These are phyloP conservation scores for Lepiota venenata DNA, from an alignment of 768 basidiomycete genomes.

Conservation along the genomic window DNA sequence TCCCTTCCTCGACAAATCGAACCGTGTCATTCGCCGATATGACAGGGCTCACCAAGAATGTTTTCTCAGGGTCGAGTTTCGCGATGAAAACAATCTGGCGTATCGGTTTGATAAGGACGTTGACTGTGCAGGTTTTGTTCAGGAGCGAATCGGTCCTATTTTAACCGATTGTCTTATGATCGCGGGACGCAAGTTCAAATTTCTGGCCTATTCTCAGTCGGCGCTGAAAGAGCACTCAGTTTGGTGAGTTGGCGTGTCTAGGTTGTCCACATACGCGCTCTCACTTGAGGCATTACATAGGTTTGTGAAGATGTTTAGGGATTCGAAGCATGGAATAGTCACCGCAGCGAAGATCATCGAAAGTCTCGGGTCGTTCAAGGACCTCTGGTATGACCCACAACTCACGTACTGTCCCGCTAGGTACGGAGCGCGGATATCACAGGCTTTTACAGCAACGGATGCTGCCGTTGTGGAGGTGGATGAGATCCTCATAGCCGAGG, in stretches of 20 bases:
- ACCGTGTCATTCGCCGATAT: constrained; percentile 57
- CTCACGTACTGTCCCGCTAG: constrained; percentile 60
- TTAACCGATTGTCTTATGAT: constrained; percentile 45
- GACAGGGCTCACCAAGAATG: constrained; percentile 38
- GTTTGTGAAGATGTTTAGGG: constrained; percentile 58
- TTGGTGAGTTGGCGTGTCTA: constrained; percentile 30
- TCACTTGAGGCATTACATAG: constrained; percentile 23
- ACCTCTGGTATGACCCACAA: constrained; percentile 36
- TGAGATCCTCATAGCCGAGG: constrained; percentile 38
- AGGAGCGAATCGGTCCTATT: constrained; percentile 39
- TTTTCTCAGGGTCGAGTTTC: constrained; percentile 63
- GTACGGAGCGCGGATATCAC: constrained; percentile 66
- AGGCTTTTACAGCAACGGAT: constrained; percentile 73
- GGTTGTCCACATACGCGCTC: too few species aligned
- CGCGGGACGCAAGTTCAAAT: constrained; percentile 51
- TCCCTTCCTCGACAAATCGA: constrained; percentile 56
- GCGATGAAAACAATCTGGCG: constrained; percentile 53
- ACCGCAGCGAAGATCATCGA: constrained; percentile 49
- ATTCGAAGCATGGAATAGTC: constrained; percentile 23
- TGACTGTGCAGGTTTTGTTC: constrained; percentile 47
- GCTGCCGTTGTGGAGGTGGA: constrained; percentile 36
- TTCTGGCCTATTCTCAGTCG: constrained; percentile 71
- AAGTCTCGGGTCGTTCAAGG: constrained; percentile 50
- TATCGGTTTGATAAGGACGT: constrained; percentile 56
- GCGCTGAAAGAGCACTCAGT: constrained; percentile 62